Conservation (phyloP, 495 filamentous ascomycete species). For the Penicillium desertorum region DNA sequence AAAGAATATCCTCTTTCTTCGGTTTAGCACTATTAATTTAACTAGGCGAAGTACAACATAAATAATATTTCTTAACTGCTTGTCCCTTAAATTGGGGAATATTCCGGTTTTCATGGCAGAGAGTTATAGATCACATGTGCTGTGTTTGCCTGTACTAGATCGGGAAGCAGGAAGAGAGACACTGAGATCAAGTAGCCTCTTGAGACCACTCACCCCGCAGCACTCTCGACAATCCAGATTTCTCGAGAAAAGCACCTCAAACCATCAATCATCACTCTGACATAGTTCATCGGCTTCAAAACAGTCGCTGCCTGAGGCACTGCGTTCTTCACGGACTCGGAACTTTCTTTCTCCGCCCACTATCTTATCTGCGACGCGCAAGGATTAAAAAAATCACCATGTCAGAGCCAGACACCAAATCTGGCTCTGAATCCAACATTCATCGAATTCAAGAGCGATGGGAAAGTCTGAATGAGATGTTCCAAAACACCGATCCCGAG, state of each 20-base stretch:
- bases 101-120: background rate
- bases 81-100: background rate
- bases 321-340: conserved; percentile 6
- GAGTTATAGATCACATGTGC: background rate
- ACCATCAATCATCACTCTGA: background rate
- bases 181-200: background rate
- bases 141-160: background rate
- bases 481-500: background rate
- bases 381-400: conserved; percentile 6
- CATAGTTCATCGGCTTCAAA: background rate
- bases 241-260: background rate
- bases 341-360: background rate
- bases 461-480: conserved; percentile 1
- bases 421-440: conserved; percentile 1
- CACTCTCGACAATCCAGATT: background rate
- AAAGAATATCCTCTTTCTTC: background rate
- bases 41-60: background rate
- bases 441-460: conserved; percentile 6
- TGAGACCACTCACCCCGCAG: background rate
- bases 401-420: background rate
- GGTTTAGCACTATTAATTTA: background rate
- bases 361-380: conserved; percentile 9
- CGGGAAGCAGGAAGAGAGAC: background rate
- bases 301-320: background rate
- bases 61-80: background rate